Conservation (phyloP, 129 eudicot genomes). For the Flaveria brownii region DNA sequence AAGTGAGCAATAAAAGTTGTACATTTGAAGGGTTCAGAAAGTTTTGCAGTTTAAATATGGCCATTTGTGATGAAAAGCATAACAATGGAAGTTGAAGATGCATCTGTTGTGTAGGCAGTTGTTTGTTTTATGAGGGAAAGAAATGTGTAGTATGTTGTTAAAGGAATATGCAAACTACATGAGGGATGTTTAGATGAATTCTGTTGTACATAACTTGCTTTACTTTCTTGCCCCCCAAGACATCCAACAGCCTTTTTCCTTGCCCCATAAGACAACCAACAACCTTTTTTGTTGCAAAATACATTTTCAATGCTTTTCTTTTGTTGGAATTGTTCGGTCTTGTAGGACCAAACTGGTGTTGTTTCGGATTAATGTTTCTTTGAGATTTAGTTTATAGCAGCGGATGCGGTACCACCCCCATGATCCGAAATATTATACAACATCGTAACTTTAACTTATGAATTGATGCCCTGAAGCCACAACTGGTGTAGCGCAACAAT, state of each 20-base stretch:
- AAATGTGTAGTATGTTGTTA: constrained; percentile 37
- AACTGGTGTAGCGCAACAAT: no score
- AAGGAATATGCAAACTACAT: constrained; percentile 35
- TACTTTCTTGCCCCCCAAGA: constrained; percentile 2
- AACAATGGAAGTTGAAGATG: constrained; percentile 36
- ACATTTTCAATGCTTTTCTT: not conserved
- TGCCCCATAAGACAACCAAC: not conserved
- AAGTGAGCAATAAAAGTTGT: constrained; percentile 32
- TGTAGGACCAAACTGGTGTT: not conserved
- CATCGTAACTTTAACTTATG: no score
- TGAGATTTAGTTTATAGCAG: not conserved
- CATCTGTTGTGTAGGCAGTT: constrained; percentile 25
- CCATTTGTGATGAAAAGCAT: constrained; percentile 21
- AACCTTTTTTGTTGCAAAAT: constrained; percentile 23
- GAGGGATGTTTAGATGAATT: constrained; percentile 23
- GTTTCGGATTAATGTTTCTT: not conserved
- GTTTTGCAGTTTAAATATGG: constrained; percentile 39
- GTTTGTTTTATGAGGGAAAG: constrained; percentile 25
- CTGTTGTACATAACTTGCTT: constrained; percentile 33
- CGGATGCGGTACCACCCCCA: no score
- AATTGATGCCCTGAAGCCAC: no score
- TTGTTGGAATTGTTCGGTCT: not conserved
- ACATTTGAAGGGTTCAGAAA: constrained; percentile 32
- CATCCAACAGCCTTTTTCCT: constrained; percentile 16
- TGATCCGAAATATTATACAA: no score